A percentile compares a stretch with the other conserved stretches of the same genome.
Conservation (phyloP, 805 yeast species). For the Ogataea methanolica region DNA sequence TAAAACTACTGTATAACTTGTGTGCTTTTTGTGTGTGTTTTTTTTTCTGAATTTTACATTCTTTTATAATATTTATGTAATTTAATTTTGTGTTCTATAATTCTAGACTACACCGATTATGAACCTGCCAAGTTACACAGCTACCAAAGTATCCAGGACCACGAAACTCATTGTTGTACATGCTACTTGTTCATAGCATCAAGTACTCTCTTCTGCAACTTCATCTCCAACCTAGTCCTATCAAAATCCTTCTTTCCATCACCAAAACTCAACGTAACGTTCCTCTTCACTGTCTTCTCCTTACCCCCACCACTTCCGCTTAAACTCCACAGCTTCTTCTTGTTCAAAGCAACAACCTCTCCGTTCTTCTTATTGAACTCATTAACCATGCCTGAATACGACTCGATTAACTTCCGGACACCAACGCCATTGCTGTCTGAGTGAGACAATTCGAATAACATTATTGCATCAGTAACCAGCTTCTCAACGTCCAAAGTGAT, state of each 20-base stretch:
- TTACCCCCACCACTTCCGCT: not conserved
- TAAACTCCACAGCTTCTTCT: not conserved
- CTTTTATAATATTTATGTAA: too few relatives aligned
- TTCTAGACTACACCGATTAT: not conserved
- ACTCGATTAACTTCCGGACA: constrained; percentile 10
- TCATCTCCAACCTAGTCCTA: constrained; percentile 44
- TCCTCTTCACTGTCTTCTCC: not conserved
- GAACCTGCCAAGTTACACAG: too few relatives aligned
- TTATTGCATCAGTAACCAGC: constrained; percentile 18
- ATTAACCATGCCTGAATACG: constrained; percentile 19
- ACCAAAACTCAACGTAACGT: not conserved
- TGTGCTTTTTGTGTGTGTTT: not conserved
- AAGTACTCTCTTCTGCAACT: constrained; percentile 41
- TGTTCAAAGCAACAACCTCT: too few relatives aligned
- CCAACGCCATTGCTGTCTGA: not conserved
- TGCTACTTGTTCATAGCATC: constrained; percentile 28
- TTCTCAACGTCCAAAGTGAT: constrained; percentile 10
- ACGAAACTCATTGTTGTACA: too few relatives aligned
- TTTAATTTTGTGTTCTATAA: not conserved
- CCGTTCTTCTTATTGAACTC: constrained; percentile 3
- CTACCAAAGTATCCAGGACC: too few relatives aligned
- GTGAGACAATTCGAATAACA: constrained; percentile 2
- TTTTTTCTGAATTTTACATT: too few relatives aligned
- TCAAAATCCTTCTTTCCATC: constrained; percentile 33
- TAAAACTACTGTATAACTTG: not conserved